A percentile compares a stretch with the other conserved stretches of the same genome.
These are phyloP conservation scores for Colletotrichum lentis DNA, from an alignment of 2,329 filamentous ascomycete genomes.

Conservation along the genomic window DNA sequence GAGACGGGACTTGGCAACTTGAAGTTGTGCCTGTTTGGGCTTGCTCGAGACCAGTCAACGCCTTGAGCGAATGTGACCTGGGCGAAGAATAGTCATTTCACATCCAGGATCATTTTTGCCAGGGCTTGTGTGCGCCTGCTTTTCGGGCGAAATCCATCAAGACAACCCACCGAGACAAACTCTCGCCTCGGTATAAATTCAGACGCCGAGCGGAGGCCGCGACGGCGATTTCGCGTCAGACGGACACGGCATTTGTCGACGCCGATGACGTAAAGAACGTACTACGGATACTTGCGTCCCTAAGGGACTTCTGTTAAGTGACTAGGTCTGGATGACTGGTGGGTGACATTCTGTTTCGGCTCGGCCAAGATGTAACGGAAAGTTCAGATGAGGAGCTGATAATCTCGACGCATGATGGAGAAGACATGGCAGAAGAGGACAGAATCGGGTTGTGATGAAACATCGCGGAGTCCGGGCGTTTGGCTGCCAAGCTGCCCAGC, in stretches of 20 bases:
- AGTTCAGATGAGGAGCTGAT: slow-evolving; percentile 12
- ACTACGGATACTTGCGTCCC: no score
- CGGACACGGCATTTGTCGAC: slow-evolving; percentile 61
- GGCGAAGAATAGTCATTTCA: no score
- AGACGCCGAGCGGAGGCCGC: slow-evolving; percentile 59
- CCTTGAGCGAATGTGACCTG: no score
- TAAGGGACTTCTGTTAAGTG: slow-evolving; percentile 19
- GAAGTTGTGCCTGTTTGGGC: no score
- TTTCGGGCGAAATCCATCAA: slow-evolving; percentile 61
- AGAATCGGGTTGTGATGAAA: slow-evolving; percentile 10
- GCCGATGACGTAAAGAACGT: no score
- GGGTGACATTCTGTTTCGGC: slow-evolving; percentile 8
- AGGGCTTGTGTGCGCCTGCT: slow-evolving; percentile 58
- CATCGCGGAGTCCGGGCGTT: slow-evolving; percentile 1
- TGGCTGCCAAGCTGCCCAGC: background rate
- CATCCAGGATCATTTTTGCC: slow-evolving; percentile 66
- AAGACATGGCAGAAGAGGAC: background rate
- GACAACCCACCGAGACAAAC: slow-evolving; percentile 55
- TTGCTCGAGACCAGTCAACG: no score
- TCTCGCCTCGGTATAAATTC: slow-evolving; percentile 54
- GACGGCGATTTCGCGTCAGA: slow-evolving; percentile 56
- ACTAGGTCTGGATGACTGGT: background rate
- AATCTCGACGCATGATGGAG: background rate
- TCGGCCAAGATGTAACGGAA: slow-evolving; percentile 14
- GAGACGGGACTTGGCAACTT: no score